phyloP scores from a whole-genome alignment of 1,139 yeast species.

The Blastobotrys apis region DNA sequence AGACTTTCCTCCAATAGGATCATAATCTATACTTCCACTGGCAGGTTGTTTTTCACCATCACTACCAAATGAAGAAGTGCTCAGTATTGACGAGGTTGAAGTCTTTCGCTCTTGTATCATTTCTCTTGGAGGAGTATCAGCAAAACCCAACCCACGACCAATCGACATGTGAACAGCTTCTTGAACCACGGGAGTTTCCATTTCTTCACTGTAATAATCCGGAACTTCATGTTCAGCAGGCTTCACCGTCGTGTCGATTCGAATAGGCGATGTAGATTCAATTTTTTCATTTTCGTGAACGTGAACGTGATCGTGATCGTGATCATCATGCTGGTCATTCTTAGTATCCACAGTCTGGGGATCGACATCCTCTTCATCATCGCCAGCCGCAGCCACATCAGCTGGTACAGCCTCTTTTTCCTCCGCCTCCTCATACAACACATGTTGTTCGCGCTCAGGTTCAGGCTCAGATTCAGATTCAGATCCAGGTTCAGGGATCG shows the following conservation, averaged over 20 bases:
- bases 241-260: background rate
- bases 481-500: too few species aligned
- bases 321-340: background rate
- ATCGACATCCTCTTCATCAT: background rate
- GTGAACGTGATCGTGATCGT: constrained; percentile 1
- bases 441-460: background rate
- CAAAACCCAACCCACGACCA: constrained; percentile 10
- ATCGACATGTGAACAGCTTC: constrained; percentile 13
- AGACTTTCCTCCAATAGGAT: constrained; percentile 20
- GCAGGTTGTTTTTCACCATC: constrained; percentile 11
- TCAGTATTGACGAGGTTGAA: background rate
- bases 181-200: constrained; percentile 13
- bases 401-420: background rate
- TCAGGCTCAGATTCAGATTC: too few species aligned
- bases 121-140: constrained; percentile 1
- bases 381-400: background rate
- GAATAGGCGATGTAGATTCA: background rate
- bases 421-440: background rate
- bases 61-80: background rate
- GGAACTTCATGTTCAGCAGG: background rate
- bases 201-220: constrained; percentile 25
- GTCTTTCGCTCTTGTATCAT: constrained; percentile 1
- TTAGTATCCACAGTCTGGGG: background rate
- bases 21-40: constrained; percentile 19
- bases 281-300: background rate